Evolutionary conservation across 2,329 filamentous ascomycete genomes (phyloP), one percentile per base, ranked within the genome.

Genomic region (Graphilbum ipis-grandicollis): DNA sequence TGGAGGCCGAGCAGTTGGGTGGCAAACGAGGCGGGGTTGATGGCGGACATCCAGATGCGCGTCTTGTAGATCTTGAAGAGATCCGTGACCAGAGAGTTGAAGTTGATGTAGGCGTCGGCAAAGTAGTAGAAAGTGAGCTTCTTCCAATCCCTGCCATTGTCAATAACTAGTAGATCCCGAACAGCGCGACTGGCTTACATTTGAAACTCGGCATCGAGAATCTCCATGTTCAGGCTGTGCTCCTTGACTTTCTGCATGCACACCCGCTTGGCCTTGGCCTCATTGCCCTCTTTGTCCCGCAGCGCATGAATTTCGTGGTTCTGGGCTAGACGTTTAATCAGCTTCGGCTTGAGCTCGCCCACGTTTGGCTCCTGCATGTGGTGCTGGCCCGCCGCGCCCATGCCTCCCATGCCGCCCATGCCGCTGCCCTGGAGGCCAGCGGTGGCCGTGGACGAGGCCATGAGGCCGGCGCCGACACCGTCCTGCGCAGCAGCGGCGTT

Each of bases 51-150:
- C 90, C 90, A 98, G 50, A 98, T 98, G 48, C 92, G 75, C 18
- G 88, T 93, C 64, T 98, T 98, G 68, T 96, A 98, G 43, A 96
- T 88, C 59, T 96, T 96, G 70, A 96, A 98, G 12, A 98, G 67
- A 53, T 98, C 90, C 0, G 86, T 93, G 37, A 98, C 90, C 14
- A 98, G 72, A 2, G 84, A 83, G 55, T 98, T 98, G 68, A 98
- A 98, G 60, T 96, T 96, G 65, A 98, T 93, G 55, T 98, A 98
- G 1, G 84, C 76, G 52, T 94, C 86, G 37, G 90, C 88, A 54
- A 94, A 98, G 59, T 96, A 98, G 62, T 94, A 98, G 58, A 96
- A 96, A 0, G 92, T 98, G 39, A 98, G 63, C 56, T 98, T 98
- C 60, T 96, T 93, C 75, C 85, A 94, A 55, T 98, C 90, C 77